phyloP scores from a whole-genome alignment of 1,284 basidiomycete species.

The Papiliotrema nemorosa region DNA sequence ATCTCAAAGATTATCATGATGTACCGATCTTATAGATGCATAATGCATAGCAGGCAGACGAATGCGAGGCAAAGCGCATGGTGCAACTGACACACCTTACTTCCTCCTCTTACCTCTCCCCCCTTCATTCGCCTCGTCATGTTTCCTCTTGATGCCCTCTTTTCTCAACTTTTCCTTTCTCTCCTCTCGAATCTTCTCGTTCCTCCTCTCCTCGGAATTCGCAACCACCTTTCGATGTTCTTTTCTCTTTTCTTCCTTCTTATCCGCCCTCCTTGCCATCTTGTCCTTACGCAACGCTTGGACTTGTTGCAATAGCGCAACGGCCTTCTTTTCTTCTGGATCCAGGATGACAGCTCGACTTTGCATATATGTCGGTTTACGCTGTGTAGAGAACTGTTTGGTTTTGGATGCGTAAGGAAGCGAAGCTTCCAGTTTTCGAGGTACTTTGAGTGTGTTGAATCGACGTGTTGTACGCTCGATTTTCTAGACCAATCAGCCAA shows the following conservation, averaged over 20 bases:
- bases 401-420: constrained; percentile 93
- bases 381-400: constrained; percentile 72
- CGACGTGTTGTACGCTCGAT: constrained; percentile 74
- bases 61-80: no score
- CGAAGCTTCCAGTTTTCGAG: constrained; percentile 80
- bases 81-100: no score
- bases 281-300: constrained; percentile 88
- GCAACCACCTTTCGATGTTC: constrained; percentile 62
- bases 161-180: constrained; percentile 71
- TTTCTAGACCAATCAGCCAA: no score
- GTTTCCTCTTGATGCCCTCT: constrained; percentile 57
- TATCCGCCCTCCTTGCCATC: constrained; percentile 68
- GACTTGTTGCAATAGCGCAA: constrained; percentile 93
- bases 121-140: constrained; percentile 17
- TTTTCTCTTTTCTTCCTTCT: constrained; percentile 69
- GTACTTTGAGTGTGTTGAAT: constrained; percentile 87
- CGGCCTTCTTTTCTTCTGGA: constrained; percentile 87
- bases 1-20: no score
- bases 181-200: constrained; percentile 72
- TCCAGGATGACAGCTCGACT: constrained; percentile 92
- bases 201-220: constrained; percentile 64
- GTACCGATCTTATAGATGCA: no score
- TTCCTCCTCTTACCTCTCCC: constrained; percentile 22
- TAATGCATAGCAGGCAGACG: no score
- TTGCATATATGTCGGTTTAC: constrained; percentile 76